Conservation (phyloP, 345 rosid genomes). For the Toxicodendron radicans region DNA sequence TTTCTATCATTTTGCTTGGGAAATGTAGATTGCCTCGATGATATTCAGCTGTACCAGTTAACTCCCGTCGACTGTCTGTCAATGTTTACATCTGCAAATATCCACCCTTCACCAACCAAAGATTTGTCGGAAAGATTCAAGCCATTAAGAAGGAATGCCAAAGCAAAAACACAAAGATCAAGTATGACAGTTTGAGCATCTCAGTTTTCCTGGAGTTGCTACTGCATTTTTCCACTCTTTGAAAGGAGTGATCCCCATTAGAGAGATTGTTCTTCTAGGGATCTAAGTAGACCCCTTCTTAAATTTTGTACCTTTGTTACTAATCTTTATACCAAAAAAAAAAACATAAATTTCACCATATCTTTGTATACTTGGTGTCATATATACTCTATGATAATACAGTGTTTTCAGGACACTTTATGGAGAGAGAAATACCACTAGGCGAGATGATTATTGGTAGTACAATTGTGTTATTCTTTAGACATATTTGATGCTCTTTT, state of each 20-base stretch:
- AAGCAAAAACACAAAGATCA: not conserved
- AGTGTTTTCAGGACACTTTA: constrained; percentile 8
- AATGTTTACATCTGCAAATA: constrained; percentile 5
- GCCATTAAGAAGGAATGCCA: not conserved
- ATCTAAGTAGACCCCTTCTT: constrained; percentile 11
- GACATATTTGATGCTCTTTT: not conserved
- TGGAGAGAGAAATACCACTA: constrained; percentile 10
- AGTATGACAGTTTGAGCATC: not conserved
- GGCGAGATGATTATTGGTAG: not conserved
- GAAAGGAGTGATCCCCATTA: not conserved
- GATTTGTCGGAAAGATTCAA: not conserved
- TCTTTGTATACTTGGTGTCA: constrained; percentile 22
- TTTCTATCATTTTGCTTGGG: constrained; percentile 2
- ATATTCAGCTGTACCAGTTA: not conserved
- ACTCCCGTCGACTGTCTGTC: not conserved
- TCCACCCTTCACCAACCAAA: not conserved
- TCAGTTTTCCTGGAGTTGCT: constrained; percentile 8
- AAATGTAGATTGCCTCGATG: not conserved
- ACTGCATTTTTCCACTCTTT: constrained; percentile 13
- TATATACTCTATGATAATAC: constrained; percentile 11
- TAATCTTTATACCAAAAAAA: constrained; percentile 13
- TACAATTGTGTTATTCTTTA: not conserved
- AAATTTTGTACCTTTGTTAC: constrained; percentile 15
- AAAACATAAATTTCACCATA: constrained; percentile 14
- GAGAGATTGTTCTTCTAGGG: constrained; percentile 15